These are phyloP conservation scores for Fusarium subtropicale DNA, from an alignment of 2,329 filamentous ascomycete genomes.

Conservation along the genomic window DNA sequence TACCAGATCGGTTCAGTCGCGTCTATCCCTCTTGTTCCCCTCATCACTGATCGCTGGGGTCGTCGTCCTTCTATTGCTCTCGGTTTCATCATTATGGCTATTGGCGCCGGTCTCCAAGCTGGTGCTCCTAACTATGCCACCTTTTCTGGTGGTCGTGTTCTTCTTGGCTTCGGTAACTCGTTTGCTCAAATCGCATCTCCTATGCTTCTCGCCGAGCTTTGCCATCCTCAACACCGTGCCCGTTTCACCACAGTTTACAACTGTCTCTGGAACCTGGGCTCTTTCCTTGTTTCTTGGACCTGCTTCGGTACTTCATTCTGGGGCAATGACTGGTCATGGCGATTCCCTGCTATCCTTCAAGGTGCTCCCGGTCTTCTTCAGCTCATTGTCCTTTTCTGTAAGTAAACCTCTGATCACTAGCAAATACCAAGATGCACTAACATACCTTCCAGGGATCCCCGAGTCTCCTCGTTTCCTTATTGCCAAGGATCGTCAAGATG, in stretches of 20 bases:
- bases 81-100: constrained; percentile 60
- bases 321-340: constrained; percentile 72
- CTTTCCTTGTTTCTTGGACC: constrained; percentile 70
- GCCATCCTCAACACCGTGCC: constrained; percentile 75
- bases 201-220: constrained; percentile 73
- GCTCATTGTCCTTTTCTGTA: constrained; percentile 70
- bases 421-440: background rate
- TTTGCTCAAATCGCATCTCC: constrained; percentile 73
- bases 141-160: constrained; percentile 54
- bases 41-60: constrained; percentile 58
- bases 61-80: constrained; percentile 57
- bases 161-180: constrained; percentile 73
- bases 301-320: constrained; percentile 72
- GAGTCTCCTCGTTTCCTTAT: constrained; percentile 75
- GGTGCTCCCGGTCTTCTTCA: constrained; percentile 70
- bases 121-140: constrained; percentile 58
- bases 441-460: constrained; percentile 57
- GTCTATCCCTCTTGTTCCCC: constrained; percentile 60
- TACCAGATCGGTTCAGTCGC: constrained; percentile 63
- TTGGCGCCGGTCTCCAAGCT: constrained; percentile 31
- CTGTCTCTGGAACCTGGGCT: constrained; percentile 73
- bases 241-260: constrained; percentile 76
- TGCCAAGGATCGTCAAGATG: constrained; percentile 71
- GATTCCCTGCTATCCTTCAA: constrained; percentile 72
- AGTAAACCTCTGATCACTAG: accelerated